phyloP scores from a whole-genome alignment of 345 rosid species.

The Heritiera littoralis region DNA sequence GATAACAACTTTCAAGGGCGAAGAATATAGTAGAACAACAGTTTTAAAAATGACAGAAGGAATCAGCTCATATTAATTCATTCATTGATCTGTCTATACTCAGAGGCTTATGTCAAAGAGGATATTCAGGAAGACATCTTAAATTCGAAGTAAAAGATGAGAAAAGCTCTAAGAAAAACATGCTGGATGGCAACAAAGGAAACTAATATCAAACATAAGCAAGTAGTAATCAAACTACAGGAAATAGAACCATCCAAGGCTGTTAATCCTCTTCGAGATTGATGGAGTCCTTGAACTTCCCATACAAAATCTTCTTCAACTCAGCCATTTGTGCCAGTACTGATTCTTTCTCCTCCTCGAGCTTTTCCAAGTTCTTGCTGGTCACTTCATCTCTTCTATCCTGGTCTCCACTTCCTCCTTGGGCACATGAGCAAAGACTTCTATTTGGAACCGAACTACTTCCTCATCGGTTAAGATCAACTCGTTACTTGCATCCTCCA shows the following conservation, averaged over 20 bases:
- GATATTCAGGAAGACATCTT: neutral
- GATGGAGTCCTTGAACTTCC: slow-evolving; percentile 85
- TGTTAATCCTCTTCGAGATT: slow-evolving; percentile 86
- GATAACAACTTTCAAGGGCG: too few species aligned
- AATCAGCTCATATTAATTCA: neutral
- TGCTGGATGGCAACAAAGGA: neutral
- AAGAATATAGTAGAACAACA: too few species aligned
- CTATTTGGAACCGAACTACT: slow-evolving; percentile 75
- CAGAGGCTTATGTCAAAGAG: neutral
- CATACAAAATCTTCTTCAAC: slow-evolving; percentile 82
- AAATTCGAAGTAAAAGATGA: neutral
- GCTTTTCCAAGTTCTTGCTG: slow-evolving; percentile 56
- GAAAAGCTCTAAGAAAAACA: neutral
- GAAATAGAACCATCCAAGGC: neutral
- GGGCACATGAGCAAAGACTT: slow-evolving; percentile 84
- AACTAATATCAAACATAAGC: neutral
- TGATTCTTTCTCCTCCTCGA: slow-evolving; percentile 74
- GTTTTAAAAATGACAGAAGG: neutral
- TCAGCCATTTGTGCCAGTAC: slow-evolving; percentile 67
- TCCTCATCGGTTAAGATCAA: slow-evolving; percentile 93
- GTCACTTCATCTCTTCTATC: slow-evolving; percentile 74
- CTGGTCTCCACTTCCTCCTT: slow-evolving; percentile 84
- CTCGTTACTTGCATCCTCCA: slow-evolving; percentile 92
- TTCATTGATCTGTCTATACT: neutral
- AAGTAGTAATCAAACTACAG: neutral